Evolutionary conservation across 257 asterid species (phyloP).

Genomic region (Primulina eburnea): DNA sequence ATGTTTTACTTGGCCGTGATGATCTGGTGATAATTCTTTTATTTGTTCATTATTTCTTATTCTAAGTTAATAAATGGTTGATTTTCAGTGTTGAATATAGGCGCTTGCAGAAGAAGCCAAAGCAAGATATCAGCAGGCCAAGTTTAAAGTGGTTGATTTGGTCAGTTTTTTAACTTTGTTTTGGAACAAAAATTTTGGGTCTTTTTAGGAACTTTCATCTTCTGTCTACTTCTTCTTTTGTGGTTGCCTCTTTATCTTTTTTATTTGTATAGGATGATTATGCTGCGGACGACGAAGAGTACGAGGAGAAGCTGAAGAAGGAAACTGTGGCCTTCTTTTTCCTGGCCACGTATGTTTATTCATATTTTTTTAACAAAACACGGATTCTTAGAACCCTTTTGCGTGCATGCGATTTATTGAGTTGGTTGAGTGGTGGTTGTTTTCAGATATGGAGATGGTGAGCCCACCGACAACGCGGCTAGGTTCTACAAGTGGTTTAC

Average conservation of each 20-base stretch:
- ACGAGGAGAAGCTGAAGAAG: slow-evolving; percentile 85
- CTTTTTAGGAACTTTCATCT: background rate
- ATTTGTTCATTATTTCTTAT: background rate
- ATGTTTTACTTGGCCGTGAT: slow-evolving; percentile 6
- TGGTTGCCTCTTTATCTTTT: slow-evolving; percentile 17
- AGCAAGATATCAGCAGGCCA: slow-evolving; percentile 82
- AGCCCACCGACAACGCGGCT: slow-evolving; percentile 99
- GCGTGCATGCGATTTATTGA: slow-evolving; percentile 28
- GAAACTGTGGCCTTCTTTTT: slow-evolving; percentile 79
- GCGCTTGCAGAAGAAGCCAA: slow-evolving; percentile 95
- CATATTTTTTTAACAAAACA: background rate
- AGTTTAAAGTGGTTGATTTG: slow-evolving; percentile 70
- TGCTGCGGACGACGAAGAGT: slow-evolving; percentile 93
- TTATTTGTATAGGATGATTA: slow-evolving; percentile 73
- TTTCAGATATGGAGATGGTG: slow-evolving; percentile 97
- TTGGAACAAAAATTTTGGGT: background rate
- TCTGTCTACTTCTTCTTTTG: background rate
- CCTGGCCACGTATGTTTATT: slow-evolving; percentile 82
- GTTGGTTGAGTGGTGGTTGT: slow-evolving; percentile 52
- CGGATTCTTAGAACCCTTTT: background rate
- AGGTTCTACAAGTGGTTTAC: slow-evolving; percentile 91
- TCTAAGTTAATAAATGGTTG: background rate
- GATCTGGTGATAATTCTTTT: slow-evolving; percentile 7
- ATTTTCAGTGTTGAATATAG: slow-evolving; percentile 44
- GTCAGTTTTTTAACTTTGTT: slow-evolving; percentile 35